Base-by-base conservation (phyloP, 2,329 filamentous ascomycete species). In the Tympanopsis confertula region DNA sequence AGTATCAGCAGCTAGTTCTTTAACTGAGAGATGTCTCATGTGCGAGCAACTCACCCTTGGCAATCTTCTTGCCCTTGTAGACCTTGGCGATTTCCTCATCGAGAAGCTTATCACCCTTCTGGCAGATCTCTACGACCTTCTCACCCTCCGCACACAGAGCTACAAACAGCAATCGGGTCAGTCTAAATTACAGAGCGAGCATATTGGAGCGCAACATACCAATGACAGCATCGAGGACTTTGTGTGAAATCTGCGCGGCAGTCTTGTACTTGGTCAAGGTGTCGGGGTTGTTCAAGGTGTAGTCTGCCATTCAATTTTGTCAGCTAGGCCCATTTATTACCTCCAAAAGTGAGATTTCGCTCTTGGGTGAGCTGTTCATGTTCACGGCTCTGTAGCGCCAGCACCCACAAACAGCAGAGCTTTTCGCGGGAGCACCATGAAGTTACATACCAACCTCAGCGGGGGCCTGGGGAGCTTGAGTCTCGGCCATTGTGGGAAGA, bases 201-300 rank as follows among this genome's bases (percentile, higher is more conserved):
- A 37, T 19, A 29, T 42, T 36, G 39, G 41, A 40, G 52, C 48
- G 57, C 47, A 57, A 77, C 73, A 71, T 60, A 65, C 60, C 30
- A 12, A 15, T 7, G 47, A 98, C 89, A 50, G 82, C 82, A 52
- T 87, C 86, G 50, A 98, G 78, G 50, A 94, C 89, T 69, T 89
- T 94, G 62, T 95, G 86, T 37, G 89, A 91, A 65, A 98, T 96
- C 59, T 84, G 74, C 45, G 85, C 89, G 41, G 91, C 91, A 48
- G 84, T 88, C 80, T 94, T 96, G 76, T 96, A 96, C 74, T 96
- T 98, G 66, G 91, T 96, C 53, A 98, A 75, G 53, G 87, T 95
- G 61, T 93, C 85, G 44, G 85, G 86, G 71, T 93, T 91, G 63
- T 79, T 85, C 62, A 95, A 78, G 50, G 84, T 75, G 69, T 93